These are phyloP conservation scores for Podaxis rugospora DNA, from an alignment of 768 basidiomycete genomes.

Conservation along the genomic window DNA sequence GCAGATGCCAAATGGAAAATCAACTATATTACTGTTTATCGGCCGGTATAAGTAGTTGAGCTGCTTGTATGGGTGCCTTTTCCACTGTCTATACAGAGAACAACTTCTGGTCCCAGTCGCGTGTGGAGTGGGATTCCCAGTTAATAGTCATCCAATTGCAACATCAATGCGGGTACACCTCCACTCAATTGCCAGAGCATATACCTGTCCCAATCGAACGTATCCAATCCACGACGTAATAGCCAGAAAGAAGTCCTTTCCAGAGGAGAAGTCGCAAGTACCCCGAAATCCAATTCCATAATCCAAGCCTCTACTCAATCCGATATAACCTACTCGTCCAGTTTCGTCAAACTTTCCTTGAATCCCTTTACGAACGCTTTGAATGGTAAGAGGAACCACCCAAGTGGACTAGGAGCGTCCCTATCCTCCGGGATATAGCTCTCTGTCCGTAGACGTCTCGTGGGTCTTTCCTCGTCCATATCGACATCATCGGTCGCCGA, in stretches of 20 bases:
- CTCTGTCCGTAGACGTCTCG: conserved; percentile 50
- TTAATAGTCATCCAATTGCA: not conserved
- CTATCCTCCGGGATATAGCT: conserved; percentile 37
- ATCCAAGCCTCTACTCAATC: not conserved
- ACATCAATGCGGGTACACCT: not conserved
- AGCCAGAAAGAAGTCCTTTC: not conserved
- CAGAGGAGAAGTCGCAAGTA: not conserved
- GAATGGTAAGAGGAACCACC: conserved; percentile 61
- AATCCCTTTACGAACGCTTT: conserved; percentile 65
- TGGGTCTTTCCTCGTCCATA: conserved; percentile 32
- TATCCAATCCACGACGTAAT: not conserved
- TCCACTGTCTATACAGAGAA: not conserved
- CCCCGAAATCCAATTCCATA: not conserved
- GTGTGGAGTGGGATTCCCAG: not conserved
- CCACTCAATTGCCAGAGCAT: not conserved
- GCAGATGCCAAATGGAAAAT: conserved; percentile 54
- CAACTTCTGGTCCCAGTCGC: no score
- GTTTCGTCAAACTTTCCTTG: conserved; percentile 46
- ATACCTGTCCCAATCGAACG: not conserved
- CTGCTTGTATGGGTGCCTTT: not conserved
- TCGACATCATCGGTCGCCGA: not conserved
- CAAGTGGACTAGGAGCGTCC: conserved; percentile 43
- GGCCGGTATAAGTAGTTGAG: conserved; percentile 14
- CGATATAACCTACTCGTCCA: not conserved
- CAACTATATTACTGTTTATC: conserved; percentile 51